Conservation (phyloP, 139 green algal species). For the Raphidocelis subcapitata region DNA sequence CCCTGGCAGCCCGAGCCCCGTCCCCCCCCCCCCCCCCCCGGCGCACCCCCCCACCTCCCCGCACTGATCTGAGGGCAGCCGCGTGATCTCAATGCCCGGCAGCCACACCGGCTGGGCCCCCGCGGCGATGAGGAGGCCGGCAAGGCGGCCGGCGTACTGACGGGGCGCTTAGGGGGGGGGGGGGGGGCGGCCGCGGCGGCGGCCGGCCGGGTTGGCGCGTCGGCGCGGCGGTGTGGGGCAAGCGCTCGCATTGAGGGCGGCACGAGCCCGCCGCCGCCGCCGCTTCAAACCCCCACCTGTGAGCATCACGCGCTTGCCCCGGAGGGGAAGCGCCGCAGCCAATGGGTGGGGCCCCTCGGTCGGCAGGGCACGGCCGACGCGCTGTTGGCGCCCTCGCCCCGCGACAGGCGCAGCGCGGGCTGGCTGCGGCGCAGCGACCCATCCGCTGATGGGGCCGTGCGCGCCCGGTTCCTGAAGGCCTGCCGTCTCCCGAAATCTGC, state of each 20-base stretch:
- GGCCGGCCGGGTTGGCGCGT: not conserved
- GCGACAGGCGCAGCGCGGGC: no score
- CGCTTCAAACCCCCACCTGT: slow-evolving; percentile 23
- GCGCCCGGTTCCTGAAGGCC: no score
- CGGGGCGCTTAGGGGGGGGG: slow-evolving; percentile 45
- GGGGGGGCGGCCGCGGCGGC: not conserved
- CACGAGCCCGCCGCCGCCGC: not conserved
- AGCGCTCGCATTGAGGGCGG: not conserved
- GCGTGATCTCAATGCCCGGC: slow-evolving; percentile 52
- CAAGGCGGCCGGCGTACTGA: slow-evolving; percentile 68
- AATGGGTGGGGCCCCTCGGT: no score
- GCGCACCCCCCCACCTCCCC: not conserved
- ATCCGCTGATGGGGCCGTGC: no score
- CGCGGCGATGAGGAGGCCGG: slow-evolving; percentile 40
- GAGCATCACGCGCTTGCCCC: slow-evolving; percentile 43
- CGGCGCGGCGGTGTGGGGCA: not conserved
- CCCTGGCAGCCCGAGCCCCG: no score
- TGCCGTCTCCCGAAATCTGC: no score
- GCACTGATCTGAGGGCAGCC: slow-evolving; percentile 18
- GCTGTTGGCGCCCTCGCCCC: no score
- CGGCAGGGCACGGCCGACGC: no score
- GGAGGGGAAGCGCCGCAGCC: slow-evolving; percentile 22
- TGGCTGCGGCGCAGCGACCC: no score
- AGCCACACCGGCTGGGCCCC: slow-evolving; percentile 61
- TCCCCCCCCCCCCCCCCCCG: no score